These are phyloP conservation scores for Akanthomyces uredinophilus DNA, from an alignment of 2,329 filamentous ascomycete genomes.

Conservation along the genomic window DNA sequence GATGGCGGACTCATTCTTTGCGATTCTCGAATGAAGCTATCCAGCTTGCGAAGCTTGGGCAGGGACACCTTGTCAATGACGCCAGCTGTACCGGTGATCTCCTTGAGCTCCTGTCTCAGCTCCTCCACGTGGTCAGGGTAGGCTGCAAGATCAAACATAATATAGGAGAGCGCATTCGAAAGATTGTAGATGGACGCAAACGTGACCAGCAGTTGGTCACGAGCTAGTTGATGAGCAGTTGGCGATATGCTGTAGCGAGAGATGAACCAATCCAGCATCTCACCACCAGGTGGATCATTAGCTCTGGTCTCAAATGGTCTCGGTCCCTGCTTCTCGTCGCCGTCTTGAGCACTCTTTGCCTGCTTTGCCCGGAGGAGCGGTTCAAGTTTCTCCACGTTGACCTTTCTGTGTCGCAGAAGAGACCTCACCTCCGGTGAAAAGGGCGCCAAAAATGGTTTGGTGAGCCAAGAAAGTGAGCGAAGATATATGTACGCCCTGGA, in stretches of 20 bases:
- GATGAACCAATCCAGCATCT: slow-evolving; percentile 11
- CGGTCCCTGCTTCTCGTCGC: slow-evolving; percentile 1
- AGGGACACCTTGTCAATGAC: neutral
- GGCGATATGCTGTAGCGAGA: neutral
- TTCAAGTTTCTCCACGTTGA: slow-evolving; percentile 7
- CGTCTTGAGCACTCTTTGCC: neutral
- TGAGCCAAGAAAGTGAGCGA: neutral
- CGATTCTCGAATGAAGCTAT: slow-evolving; percentile 44
- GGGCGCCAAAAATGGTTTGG: neutral
- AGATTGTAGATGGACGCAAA: slow-evolving; percentile 12
- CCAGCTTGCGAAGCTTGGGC: slow-evolving; percentile 34
- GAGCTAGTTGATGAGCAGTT: neutral
- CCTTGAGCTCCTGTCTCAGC: slow-evolving; percentile 34
- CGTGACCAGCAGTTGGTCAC: slow-evolving; percentile 6
- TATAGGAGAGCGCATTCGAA: too few species aligned
- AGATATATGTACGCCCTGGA: slow-evolving; percentile 11
- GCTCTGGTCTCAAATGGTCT: neutral
- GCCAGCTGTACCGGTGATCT: neutral
- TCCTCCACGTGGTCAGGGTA: slow-evolving; percentile 26
- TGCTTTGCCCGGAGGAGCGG: slow-evolving; percentile 2
- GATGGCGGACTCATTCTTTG: slow-evolving; percentile 22
- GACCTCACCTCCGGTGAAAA: slow-evolving; percentile 4
- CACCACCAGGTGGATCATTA: neutral
- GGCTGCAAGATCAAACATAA: slow-evolving; percentile 23
- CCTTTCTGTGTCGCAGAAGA: neutral